Evolutionary conservation across 2,329 filamentous ascomycete species (phyloP), one percentile per base, ranked within the genome.

Genomic region (Apiospora sp.): DNA sequence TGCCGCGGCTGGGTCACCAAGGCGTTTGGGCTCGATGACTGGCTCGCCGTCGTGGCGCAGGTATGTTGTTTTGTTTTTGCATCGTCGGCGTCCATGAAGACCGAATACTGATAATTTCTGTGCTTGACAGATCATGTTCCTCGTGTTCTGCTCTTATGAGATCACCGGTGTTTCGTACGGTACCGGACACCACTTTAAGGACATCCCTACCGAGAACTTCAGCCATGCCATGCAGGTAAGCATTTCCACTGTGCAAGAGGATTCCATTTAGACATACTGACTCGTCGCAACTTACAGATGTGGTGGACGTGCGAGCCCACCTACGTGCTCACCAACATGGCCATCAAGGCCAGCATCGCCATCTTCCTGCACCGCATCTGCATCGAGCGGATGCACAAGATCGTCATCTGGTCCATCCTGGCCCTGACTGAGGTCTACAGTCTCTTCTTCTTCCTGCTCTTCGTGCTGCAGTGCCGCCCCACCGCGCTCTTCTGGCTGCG

Each of bases 301-400:
- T 81, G 81, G 79, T 86, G 83, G 81, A 80, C 81, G n/a, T 84
- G 84, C 69, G 84, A 85, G 71, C 79, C 82, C 0, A 78, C 83
- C 41, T 86, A 86, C 72, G 81, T 85, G 34, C 71, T 84, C 13
- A 77, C 78, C 1, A 81, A 80, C 71, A 80, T 82, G 78, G 73
- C 74, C 2, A 77, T 84, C 49, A 84, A 84, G 76, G 76, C 82
- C 70, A 83, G 80, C 70, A 83, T 85, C 70, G 81, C 79, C 58
- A 79, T 84, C 67, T 84, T 84, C 73, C 75, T 85, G 30, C 72
- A 83, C 3, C 81, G 83, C 34, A 81, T 85, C 64, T 81, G 79
- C 74, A 68, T 81, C 73, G 64, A 73, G 10, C 71, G 72, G 44
- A 7, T 49, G 8, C 82, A 84, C 72, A 77, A 76, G 48, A 73